Evolutionary conservation across 2,329 filamentous ascomycete species (phyloP).

Genomic region (Fusarium bulbicola): DNA sequence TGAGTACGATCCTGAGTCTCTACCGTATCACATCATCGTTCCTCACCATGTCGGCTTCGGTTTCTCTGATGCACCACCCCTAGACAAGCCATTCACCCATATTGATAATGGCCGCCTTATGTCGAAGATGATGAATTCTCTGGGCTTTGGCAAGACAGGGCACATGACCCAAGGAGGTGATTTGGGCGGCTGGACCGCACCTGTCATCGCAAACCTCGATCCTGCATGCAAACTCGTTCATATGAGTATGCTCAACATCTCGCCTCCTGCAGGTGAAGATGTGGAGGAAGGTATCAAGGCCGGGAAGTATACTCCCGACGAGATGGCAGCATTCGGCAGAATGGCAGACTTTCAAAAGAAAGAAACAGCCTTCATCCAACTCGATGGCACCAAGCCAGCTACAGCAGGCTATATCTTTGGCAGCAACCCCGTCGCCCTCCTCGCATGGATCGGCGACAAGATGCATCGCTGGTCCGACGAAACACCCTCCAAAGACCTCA

Average conservation of each 20-base stretch:
- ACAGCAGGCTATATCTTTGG: conserved; percentile 8
- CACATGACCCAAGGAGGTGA: conserved; percentile 28
- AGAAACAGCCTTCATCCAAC: conserved; percentile 15
- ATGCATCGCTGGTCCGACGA: conserved; percentile 15
- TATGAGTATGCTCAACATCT: conserved; percentile 12
- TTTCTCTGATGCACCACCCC: not conserved
- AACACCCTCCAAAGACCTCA: conserved; percentile 1
- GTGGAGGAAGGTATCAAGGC: not conserved
- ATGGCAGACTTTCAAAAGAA: conserved; percentile 2
- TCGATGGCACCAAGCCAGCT: conserved; percentile 14
- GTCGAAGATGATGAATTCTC: conserved; percentile 14
- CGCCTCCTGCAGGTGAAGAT: not conserved
- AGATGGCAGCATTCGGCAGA: not conserved
- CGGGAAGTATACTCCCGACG: not conserved
- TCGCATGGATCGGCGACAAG: conserved; percentile 17
- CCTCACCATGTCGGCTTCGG: conserved; percentile 15
- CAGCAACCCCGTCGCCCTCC: conserved; percentile 6
- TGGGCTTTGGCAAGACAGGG: conserved; percentile 2
- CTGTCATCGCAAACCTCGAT: conserved; percentile 15
- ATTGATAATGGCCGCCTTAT: conserved; percentile 7
- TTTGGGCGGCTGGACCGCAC: conserved; percentile 19
- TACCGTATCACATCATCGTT: conserved; percentile 16
- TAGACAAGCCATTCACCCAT: not conserved
- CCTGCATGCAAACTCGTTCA: conserved; percentile 9
- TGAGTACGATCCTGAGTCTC: not conserved